phyloP scores from a whole-genome alignment of 1,284 basidiomycete genomes.

The Grifola frondosa region DNA sequence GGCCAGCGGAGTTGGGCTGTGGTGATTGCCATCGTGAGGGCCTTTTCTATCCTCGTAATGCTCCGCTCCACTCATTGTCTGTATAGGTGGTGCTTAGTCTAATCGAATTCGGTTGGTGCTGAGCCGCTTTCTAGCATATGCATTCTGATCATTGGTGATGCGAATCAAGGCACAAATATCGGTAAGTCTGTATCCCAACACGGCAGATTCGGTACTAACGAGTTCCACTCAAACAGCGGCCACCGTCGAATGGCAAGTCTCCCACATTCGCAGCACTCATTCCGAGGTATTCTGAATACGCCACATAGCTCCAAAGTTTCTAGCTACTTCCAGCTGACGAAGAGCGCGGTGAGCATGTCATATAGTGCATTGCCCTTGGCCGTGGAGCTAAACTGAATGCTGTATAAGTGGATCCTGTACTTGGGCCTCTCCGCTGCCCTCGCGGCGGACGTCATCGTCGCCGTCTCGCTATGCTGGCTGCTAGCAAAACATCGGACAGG shows the following conservation, averaged over 20 bases:
- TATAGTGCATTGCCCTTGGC: too few species aligned
- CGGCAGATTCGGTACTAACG: too few species aligned
- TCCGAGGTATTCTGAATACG: too few species aligned
- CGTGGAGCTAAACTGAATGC: too few species aligned
- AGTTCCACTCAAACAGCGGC: slow-evolving; percentile 9
- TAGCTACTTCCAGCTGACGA: too few species aligned
- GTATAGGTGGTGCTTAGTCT: slow-evolving; percentile 11
- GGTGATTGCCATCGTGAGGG: slow-evolving; percentile 11
- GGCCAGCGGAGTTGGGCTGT: slow-evolving; percentile 14
- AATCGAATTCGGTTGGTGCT: slow-evolving; percentile 15
- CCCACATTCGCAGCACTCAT: too few species aligned
- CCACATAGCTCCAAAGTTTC: too few species aligned
- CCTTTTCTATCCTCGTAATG: too few species aligned
- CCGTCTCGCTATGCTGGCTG: not conserved
- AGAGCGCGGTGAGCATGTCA: too few species aligned
- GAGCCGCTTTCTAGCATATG: too few species aligned
- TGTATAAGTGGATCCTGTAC: slow-evolving; percentile 8
- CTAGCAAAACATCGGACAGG: not conserved
- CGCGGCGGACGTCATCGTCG: slow-evolving; percentile 3
- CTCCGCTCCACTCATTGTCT: not conserved
- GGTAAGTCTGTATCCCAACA: slow-evolving; percentile 2
- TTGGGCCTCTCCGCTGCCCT: not conserved
- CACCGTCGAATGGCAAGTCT: slow-evolving; percentile 14
- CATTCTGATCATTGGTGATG: too few species aligned
- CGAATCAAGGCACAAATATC: slow-evolving; percentile 12